Base-by-base conservation (phyloP, 352 stramenopile species). In the Globisporangium cederbergense region DNA sequence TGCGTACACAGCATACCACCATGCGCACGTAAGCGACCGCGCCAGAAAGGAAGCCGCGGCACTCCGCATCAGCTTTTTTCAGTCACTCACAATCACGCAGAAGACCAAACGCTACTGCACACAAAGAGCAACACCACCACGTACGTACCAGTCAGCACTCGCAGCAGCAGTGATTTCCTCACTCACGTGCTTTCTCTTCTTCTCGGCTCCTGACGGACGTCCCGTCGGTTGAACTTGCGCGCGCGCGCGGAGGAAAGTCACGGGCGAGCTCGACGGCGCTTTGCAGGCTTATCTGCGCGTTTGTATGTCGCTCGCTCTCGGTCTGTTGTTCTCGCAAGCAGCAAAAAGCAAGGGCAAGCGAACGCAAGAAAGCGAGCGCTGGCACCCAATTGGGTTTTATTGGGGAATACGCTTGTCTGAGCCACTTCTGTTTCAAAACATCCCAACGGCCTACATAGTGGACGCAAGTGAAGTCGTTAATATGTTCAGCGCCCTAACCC, bases 281-380 rank as follows among this genome's bases (percentile, higher is more conserved):
- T 25, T 58, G 52, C 52, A 36, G 38, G n/a, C 38, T 58, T 58
- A 45, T 58, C 30, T 58, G 52, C 52, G 52, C 52, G 52, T 58
- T 58, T 58, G 52, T 58, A 58, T 58, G 52, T 58, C 30, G 52
- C 52, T 50, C 45, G 38, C 38, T 46, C 42, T 18, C 42, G 18
- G 38, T 43, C 6, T 45, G 14, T 20, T 47, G 51, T 57, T 57
- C 51, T 57, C 51, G 51, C 51, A 56, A 56, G 16, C 49, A 34
- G 18, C 28, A 18, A 56, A 55, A 55, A 14, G 6, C 30, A 56
- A 38, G 20, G 25, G 25, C 22, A 13, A 42, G 36, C 36, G 36
- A 42, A 13, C 36, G 36, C 36, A 42, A 42, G 36, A 42, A 42
- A 42, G 36, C 36, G 36, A 42, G 36, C 36, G 36, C 8, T 14